Conservation (phyloP, 371 early-diverging fungal genomes). For the Syncephalastrum contaminatum region DNA sequence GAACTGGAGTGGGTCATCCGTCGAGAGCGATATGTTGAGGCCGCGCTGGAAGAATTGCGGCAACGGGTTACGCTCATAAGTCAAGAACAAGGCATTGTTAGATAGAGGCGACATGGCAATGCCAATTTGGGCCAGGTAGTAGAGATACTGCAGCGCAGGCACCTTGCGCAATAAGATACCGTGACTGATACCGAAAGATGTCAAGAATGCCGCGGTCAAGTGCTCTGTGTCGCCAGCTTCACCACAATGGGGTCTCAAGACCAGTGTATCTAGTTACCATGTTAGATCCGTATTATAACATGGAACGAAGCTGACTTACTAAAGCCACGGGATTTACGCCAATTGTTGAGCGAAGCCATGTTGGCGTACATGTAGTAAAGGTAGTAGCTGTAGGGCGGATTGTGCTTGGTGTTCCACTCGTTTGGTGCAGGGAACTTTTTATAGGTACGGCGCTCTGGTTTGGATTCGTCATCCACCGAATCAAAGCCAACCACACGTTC, state of each 20-base stretch:
- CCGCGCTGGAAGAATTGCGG: constrained; percentile 94
- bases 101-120: constrained; percentile 98
- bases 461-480: constrained; percentile 97
- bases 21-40: constrained; percentile 93
- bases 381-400: constrained; percentile 98
- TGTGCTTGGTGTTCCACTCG: constrained; percentile 74
- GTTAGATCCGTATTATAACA: not conserved
- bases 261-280: constrained; percentile 75
- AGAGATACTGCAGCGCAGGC: constrained; percentile 95
- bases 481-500: constrained; percentile 97
- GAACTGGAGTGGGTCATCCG: constrained; percentile 99
- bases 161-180: constrained; percentile 97
- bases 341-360: constrained; percentile 83
- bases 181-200: constrained; percentile 91
- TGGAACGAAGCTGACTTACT: constrained; percentile 50
- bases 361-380: constrained; percentile 96
- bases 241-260: constrained; percentile 95
- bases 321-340: constrained; percentile 78
- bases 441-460: constrained; percentile 81
- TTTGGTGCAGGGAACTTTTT: constrained; percentile 87
- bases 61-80: constrained; percentile 97
- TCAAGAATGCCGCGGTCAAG: constrained; percentile 90
- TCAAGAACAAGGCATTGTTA: constrained; percentile 97
- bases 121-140: constrained; percentile 94
- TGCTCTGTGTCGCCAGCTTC: constrained; percentile 99